These are phyloP conservation scores for Erigeron philadelphicus DNA, from an alignment of 140 eudicot genomes.

Conservation along the genomic window DNA sequence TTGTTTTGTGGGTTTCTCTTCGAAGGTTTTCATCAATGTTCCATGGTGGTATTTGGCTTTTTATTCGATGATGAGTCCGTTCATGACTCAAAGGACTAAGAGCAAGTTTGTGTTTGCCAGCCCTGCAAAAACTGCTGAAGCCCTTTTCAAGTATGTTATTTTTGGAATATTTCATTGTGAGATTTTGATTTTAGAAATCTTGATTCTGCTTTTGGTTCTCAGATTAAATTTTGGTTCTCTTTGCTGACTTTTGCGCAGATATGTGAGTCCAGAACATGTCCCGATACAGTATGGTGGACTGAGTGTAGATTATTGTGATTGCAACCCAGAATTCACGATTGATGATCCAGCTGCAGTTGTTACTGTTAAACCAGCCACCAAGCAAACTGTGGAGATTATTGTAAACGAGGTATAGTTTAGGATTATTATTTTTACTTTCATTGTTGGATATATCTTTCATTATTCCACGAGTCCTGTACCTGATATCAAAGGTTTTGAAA, in stretches of 20 bases:
- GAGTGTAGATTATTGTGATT: constrained; percentile 75
- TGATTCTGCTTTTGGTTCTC: constrained; percentile 7
- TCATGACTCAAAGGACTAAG: constrained; percentile 69
- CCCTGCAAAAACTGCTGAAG: constrained; percentile 57
- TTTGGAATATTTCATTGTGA: not conserved
- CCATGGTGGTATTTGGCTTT: constrained; percentile 76
- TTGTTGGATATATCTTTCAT: not conserved
- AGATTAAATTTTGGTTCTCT: not conserved
- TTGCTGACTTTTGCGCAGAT: constrained; percentile 41
- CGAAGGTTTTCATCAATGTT: constrained; percentile 63
- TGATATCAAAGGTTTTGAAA: not conserved
- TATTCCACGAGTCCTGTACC: not conserved
- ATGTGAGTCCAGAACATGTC: constrained; percentile 77
- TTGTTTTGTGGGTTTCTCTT: not conserved
- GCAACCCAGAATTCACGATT: constrained; percentile 63
- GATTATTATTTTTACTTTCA: not conserved
- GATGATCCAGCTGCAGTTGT: constrained; percentile 82
- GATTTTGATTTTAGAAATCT: not conserved
- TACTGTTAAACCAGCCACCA: constrained; percentile 67
- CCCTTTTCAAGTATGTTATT: constrained; percentile 54
- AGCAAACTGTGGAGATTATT: constrained; percentile 79
- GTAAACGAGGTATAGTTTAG: constrained; percentile 59
- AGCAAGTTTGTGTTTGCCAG: constrained; percentile 74
- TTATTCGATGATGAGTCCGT: constrained; percentile 55
- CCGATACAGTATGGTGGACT: constrained; percentile 90